Base-by-base conservation (phyloP, 495 filamentous ascomycete genomes). In the Penicillium herquei region DNA sequence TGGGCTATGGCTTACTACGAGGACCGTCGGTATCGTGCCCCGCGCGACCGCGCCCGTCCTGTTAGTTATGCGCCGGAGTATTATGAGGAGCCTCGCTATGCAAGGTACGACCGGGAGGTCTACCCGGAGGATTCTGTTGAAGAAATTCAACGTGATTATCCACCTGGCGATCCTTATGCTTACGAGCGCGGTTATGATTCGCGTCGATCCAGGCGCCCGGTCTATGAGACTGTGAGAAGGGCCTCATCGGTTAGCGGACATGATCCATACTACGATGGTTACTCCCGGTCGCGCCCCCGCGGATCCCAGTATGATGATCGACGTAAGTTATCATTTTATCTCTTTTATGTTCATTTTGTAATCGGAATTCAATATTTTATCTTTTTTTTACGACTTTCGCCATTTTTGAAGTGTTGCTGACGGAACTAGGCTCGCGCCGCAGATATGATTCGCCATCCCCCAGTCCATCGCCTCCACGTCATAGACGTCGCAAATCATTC, bases 81-180 rank as follows among this genome's bases (percentile, higher is more conserved):
- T 50, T 66, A 68, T 50, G 59, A 74, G 30, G 60, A 51, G 17
- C 55, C 61, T 16, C 61, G 47, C 26, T 44, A 64, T 58, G 39
- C 57, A 49, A 43, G 58, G 33, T 37, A 65, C 43, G 61, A 68
- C 4, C 61, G 62, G 33, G 82, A 82, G 45, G 62, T 85, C 39
- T 73, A 88, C 26, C 79, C 79, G 48, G 78, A 78, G 58, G 85
- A 86, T 52, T 74, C 85, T 30, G 79, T 88, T 56, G 87, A 90
- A 69, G 84, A 88, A 69, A 77, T 89, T 43, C 79, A 77, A 55
- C 81, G 85, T 46, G 84, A 88, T 33, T 89, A 87, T 56, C 85
- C 83, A 0, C 84, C 87, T 12, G 69, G 64, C 49, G 71, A 74
- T 30, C 58, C 63, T 2, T 70, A 67, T 53, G 62, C 32, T 75